These are phyloP conservation scores for Sporothrix globosa DNA, from an alignment of 2,329 filamentous ascomycete genomes.

Conservation along the genomic window DNA sequence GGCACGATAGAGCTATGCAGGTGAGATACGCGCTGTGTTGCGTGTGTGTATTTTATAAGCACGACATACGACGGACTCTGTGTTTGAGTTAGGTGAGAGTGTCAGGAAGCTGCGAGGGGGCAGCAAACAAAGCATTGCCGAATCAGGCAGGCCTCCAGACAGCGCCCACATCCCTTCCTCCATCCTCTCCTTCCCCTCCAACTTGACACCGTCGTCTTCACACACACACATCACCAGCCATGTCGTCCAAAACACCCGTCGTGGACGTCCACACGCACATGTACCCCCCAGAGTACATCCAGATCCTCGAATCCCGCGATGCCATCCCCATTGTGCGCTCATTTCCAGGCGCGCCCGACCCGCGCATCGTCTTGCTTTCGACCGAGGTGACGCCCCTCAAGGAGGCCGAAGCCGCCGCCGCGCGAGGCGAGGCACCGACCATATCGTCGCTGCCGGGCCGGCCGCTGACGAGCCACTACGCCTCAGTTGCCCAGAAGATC, in stretches of 20 bases:
- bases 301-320: constrained; percentile 60
- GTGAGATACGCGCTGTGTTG: not conserved
- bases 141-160: not conserved
- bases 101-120: constrained; percentile 17
- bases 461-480: constrained; percentile 82
- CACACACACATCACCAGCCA: not conserved
- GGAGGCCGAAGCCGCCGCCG: constrained; percentile 50
- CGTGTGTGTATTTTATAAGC: not conserved
- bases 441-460: constrained; percentile 65
- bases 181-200: not conserved
- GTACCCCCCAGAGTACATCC: constrained; percentile 67
- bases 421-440: constrained; percentile 53
- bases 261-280: constrained; percentile 73
- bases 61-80: not conserved
- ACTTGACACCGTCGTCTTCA: not conserved
- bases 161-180: not conserved
- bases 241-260: constrained; percentile 41
- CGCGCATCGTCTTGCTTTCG: constrained; percentile 67
- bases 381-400: constrained; percentile 50
- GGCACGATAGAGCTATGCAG: not conserved
- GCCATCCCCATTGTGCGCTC: constrained; percentile 72
- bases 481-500: constrained; percentile 76
- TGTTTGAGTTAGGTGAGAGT: not conserved
- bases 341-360: constrained; percentile 57
- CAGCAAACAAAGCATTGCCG: not conserved